phyloP scores from a whole-genome alignment of 2,329 filamentous ascomycete species.

The Paraconiothyrium brasiliense region DNA sequence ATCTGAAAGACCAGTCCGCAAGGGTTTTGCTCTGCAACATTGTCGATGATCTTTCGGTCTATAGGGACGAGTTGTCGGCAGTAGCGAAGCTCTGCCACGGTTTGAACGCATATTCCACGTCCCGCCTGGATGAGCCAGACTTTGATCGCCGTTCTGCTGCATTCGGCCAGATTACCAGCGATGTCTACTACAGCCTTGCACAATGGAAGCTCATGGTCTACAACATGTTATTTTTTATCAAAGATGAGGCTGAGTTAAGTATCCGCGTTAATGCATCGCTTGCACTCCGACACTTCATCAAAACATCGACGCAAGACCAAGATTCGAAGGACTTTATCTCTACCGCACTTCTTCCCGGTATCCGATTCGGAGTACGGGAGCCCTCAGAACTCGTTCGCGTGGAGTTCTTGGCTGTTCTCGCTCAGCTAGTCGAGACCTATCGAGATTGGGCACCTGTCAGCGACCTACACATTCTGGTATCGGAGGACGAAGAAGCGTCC shows the following conservation, averaged over 20 bases:
- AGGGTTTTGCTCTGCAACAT: slow-evolving; percentile 78
- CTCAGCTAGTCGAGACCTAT: slow-evolving; percentile 77
- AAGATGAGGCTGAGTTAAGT: slow-evolving; percentile 86
- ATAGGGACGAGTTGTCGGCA: slow-evolving; percentile 67
- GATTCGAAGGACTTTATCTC: slow-evolving; percentile 69
- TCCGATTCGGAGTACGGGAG: slow-evolving; percentile 80
- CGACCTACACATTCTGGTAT: slow-evolving; percentile 77
- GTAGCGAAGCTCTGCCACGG: slow-evolving; percentile 77
- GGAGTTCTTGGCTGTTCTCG: slow-evolving; percentile 83
- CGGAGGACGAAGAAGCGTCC: slow-evolving; percentile 77
- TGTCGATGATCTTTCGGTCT: slow-evolving; percentile 73
- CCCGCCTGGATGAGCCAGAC: slow-evolving; percentile 83
- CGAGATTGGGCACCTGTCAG: slow-evolving; percentile 74
- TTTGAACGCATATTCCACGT: slow-evolving; percentile 80
- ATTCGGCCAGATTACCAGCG: slow-evolving; percentile 75
- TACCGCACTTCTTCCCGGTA: slow-evolving; percentile 74
- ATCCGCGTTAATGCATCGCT: slow-evolving; percentile 86
- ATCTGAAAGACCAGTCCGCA: slow-evolving; percentile 84
- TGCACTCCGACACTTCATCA: slow-evolving; percentile 79
- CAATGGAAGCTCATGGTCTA: slow-evolving; percentile 91
- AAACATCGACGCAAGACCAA: slow-evolving; percentile 60
- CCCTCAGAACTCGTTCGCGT: slow-evolving; percentile 83
- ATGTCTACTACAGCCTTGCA: slow-evolving; percentile 67
- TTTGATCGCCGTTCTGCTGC: slow-evolving; percentile 83
- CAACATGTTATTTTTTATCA: slow-evolving; percentile 89